These are phyloP conservation scores for Calonectria leucothoes DNA, from an alignment of 2,329 filamentous ascomycete genomes.

Conservation along the genomic window DNA sequence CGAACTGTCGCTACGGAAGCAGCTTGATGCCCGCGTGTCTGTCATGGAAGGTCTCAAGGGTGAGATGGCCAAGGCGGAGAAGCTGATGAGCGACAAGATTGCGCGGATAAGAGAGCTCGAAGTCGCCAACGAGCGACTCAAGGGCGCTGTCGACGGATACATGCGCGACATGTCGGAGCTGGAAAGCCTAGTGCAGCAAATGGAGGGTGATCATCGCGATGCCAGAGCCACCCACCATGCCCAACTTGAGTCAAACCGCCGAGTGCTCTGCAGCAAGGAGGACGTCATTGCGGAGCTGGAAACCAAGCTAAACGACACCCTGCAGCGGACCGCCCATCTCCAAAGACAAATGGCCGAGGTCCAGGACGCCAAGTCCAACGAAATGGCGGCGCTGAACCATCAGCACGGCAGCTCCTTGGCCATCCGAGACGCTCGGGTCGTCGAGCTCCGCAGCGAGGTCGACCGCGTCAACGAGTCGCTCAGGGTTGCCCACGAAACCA, in stretches of 20 bases:
- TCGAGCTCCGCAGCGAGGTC: slow-evolving; percentile 61
- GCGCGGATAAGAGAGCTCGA: slow-evolving; percentile 60
- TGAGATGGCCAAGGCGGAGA: slow-evolving; percentile 52
- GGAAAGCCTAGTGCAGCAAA: slow-evolving; percentile 60
- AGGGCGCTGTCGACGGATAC: slow-evolving; percentile 64
- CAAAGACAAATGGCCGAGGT: slow-evolving; percentile 52
- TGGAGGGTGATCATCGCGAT: slow-evolving; percentile 55
- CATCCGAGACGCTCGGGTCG: slow-evolving; percentile 61
- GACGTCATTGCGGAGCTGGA: slow-evolving; percentile 56
- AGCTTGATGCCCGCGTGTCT: slow-evolving; percentile 64
- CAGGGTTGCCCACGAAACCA: slow-evolving; percentile 58
- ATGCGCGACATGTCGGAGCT: slow-evolving; percentile 65
- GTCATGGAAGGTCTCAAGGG: slow-evolving; percentile 61
- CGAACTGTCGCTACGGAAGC: slow-evolving; percentile 66
- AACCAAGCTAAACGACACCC: slow-evolving; percentile 53
- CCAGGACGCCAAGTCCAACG: slow-evolving; percentile 47
- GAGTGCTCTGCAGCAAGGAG: slow-evolving; percentile 51
- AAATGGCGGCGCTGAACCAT: slow-evolving; percentile 51
- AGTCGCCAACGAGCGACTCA: slow-evolving; percentile 60
- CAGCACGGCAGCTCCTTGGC: slow-evolving; percentile 61
- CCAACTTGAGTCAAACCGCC: slow-evolving; percentile 47
- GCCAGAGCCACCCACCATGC: slow-evolving; percentile 46
- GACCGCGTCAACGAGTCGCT: slow-evolving; percentile 59
- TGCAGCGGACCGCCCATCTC: slow-evolving; percentile 53
- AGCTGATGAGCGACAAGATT: slow-evolving; percentile 51